These are phyloP conservation scores for Lactarius sanguifluus DNA, from an alignment of 768 basidiomycete species.

Conservation along the genomic window DNA sequence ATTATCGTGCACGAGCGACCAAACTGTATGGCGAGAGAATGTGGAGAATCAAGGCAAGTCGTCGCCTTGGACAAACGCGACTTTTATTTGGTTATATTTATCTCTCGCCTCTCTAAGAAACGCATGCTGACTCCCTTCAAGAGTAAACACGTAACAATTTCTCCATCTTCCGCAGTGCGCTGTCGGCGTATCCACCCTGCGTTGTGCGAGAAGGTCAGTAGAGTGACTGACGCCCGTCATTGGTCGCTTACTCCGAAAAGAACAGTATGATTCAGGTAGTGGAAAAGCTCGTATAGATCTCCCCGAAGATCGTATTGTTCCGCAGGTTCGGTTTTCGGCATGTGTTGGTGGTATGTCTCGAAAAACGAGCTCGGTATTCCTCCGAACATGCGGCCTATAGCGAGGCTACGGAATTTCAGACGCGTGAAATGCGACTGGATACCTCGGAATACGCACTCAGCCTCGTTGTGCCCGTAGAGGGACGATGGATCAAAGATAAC, in stretches of 20 bases:
- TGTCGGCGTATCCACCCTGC: slow-evolving; percentile 51
- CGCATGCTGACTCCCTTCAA: not conserved
- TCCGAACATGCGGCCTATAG: slow-evolving; percentile 78
- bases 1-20: slow-evolving; percentile 1
- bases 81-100: slow-evolving; percentile 22
- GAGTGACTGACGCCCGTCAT: not conserved
- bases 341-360: slow-evolving; percentile 58
- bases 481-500: slow-evolving; percentile 79
- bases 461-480: slow-evolving; percentile 79
- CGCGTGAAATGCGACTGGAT: not conserved
- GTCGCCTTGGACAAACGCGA: slow-evolving; percentile 5
- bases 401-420: slow-evolving; percentile 48
- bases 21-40: not conserved
- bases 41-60: not conserved
- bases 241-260: slow-evolving; percentile 65
- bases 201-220: slow-evolving; percentile 8
- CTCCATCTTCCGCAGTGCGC: slow-evolving; percentile 51
- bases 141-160: slow-evolving; percentile 42
- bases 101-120: not conserved
- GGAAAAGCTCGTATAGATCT: slow-evolving; percentile 76
- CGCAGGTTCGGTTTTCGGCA: slow-evolving; percentile 63
- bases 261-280: slow-evolving; percentile 79
- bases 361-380: slow-evolving; percentile 68
- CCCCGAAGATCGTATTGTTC: slow-evolving; percentile 62
- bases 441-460: slow-evolving; percentile 54